Conservation (phyloP, 2,329 filamentous ascomycete species). For the Nannizzia gypsea region DNA sequence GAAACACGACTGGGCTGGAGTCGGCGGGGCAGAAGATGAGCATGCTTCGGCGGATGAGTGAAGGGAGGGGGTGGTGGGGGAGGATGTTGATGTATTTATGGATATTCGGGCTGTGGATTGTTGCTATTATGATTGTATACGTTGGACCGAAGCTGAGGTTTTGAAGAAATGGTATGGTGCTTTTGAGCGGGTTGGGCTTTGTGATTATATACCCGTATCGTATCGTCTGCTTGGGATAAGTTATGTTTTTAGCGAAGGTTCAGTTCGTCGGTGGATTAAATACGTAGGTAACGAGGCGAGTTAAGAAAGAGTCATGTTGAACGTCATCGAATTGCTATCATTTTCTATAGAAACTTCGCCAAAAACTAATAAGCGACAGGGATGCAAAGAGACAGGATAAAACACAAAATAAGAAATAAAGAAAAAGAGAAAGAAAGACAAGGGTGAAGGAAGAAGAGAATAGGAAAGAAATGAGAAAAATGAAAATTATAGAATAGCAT, state of each 20-base stretch:
- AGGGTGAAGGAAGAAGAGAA: slow-evolving; percentile 6
- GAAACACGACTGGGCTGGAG: slow-evolving; percentile 64
- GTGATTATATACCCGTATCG: background rate
- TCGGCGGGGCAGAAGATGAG: slow-evolving; percentile 68
- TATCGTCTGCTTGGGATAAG: too few species aligned
- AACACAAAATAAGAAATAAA: background rate
- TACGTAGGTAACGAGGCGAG: too few species aligned
- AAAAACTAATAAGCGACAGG: slow-evolving; percentile 1
- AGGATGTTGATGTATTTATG: slow-evolving; percentile 71
- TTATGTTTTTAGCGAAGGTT: too few species aligned
- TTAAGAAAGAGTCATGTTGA: background rate
- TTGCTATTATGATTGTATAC: slow-evolving; percentile 68
- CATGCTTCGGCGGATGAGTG: slow-evolving; percentile 63
- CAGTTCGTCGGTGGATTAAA: too few species aligned
- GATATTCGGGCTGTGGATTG: slow-evolving; percentile 72
- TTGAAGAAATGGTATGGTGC: slow-evolving; percentile 31
- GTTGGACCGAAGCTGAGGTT: slow-evolving; percentile 80
- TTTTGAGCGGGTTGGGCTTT: background rate
- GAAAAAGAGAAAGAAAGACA: slow-evolving; percentile 7
- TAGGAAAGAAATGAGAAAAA: slow-evolving; percentile 12
- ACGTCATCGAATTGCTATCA: slow-evolving; percentile 7
- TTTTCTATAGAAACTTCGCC: slow-evolving; percentile 12
- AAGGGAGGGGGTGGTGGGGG: slow-evolving; percentile 80
- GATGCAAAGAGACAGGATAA: slow-evolving; percentile 1
- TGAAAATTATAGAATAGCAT: slow-evolving; percentile 17